phyloP scores from a whole-genome alignment of 345 rosid species.

The Rubroshorea leprosula region DNA sequence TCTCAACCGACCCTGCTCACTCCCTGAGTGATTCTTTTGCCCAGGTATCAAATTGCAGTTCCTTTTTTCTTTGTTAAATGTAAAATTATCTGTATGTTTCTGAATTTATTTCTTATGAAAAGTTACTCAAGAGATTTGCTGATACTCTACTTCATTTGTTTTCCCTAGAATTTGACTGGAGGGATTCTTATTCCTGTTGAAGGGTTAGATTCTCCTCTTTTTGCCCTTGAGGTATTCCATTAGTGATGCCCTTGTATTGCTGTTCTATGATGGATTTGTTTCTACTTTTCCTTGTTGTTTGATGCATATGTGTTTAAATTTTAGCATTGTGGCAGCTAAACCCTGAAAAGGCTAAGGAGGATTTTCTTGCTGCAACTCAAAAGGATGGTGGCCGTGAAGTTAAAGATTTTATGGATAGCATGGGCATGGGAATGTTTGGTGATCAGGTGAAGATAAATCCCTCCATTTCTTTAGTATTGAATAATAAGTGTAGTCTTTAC shows the following conservation, averaged over 20 bases:
- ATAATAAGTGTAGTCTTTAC: neutral
- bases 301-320: constrained; percentile 17
- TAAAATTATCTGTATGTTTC: neutral
- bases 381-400: constrained; percentile 33
- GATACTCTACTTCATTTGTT: constrained; percentile 7
- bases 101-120: no score
- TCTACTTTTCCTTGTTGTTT: constrained; percentile 7
- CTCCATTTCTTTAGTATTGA: neutral
- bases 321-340: constrained; percentile 37
- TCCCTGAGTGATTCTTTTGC: constrained; percentile 77
- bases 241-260: neutral
- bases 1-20: constrained; percentile 87
- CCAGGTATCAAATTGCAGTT: constrained; percentile 32
- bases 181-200: constrained; percentile 56
- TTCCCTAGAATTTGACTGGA: constrained; percentile 61
- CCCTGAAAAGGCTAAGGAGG: constrained; percentile 62
- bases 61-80: neutral
- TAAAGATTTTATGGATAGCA: constrained; percentile 60
- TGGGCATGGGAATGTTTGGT: constrained; percentile 78
- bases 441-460: constrained; percentile 42
- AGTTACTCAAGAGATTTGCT: neutral
- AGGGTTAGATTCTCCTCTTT: constrained; percentile 67
- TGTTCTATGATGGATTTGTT: constrained; percentile 6
- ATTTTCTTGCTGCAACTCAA: constrained; percentile 36
- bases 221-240: constrained; percentile 63